These are phyloP conservation scores for Psidium friedrichsthalianum DNA, from an alignment of 345 rosid genomes.

Conservation along the genomic window DNA sequence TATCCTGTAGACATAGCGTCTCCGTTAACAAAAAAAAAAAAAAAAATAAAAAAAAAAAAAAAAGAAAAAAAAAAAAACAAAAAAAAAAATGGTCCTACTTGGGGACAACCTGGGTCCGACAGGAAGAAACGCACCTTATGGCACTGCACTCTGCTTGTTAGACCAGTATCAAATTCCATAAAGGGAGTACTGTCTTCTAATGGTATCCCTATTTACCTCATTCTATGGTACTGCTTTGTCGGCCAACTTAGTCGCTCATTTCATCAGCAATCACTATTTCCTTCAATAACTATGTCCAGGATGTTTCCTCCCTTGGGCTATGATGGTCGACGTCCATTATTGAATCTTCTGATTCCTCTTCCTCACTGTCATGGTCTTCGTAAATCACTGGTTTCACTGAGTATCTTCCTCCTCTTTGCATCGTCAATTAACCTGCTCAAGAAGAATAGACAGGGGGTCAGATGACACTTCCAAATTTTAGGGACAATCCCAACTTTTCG, in stretches of 20 bases:
- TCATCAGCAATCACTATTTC: slow-evolving; percentile 33
- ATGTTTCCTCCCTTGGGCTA: slow-evolving; percentile 18
- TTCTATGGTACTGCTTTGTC: background rate
- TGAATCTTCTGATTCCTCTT: slow-evolving; percentile 45
- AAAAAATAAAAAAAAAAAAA: no score
- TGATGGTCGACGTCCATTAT: slow-evolving; percentile 43
- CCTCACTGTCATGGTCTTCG: slow-evolving; percentile 66
- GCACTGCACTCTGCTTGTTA: background rate
- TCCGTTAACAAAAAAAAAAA: background rate
- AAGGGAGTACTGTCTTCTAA: background rate
- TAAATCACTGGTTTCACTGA: slow-evolving; percentile 33
- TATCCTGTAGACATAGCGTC: background rate
- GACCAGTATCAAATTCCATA: background rate
- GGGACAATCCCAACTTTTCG: background rate
- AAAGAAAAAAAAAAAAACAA: no score
- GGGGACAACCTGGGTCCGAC: background rate
- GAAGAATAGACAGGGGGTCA: background rate
- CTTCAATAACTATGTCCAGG: slow-evolving; percentile 12
- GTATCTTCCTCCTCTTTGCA: slow-evolving; percentile 20
- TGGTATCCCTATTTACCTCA: background rate
- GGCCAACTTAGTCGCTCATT: slow-evolving; percentile 35
- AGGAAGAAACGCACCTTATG: background rate
- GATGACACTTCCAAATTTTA: background rate
- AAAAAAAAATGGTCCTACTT: no score
- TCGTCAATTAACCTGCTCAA: slow-evolving; percentile 44